phyloP scores from a whole-genome alignment of 2,329 filamentous ascomycete species.

The Aspergillus jensenii region DNA sequence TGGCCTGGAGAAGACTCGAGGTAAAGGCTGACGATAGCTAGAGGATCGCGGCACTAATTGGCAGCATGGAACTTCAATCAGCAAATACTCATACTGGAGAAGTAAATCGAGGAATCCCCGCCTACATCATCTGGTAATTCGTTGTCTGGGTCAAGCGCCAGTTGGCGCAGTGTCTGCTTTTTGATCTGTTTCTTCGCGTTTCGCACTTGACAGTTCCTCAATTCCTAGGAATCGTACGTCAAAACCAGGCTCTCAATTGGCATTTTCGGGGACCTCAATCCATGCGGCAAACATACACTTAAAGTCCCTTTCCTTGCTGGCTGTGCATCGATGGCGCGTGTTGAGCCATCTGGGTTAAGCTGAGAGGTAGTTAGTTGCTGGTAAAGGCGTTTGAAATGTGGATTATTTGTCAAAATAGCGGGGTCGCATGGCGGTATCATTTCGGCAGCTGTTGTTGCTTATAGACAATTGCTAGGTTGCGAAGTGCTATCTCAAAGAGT shows the following conservation, averaged over 20 bases:
- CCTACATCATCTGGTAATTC: conserved; percentile 36
- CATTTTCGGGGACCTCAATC: not conserved
- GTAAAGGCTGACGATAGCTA: conserved; percentile 39
- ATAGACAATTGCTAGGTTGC: not conserved
- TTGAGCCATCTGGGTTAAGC: conserved; percentile 43
- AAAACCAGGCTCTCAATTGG: not conserved
- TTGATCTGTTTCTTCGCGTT: conserved; percentile 35
- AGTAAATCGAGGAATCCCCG: not conserved
- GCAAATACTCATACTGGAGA: not conserved
- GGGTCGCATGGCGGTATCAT: conserved; percentile 47
- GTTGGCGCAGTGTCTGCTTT: conserved; percentile 28
- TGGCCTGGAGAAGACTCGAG: conserved; percentile 29
- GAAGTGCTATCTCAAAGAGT: not conserved
- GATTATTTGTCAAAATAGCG: conserved; percentile 40
- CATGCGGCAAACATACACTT: conserved; percentile 29
- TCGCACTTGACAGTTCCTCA: conserved; percentile 34
- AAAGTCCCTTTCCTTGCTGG: conserved; percentile 29
- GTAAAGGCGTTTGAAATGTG: conserved; percentile 44
- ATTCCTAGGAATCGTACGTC: conserved; percentile 26
- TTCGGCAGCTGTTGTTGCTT: not conserved
- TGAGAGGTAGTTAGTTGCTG: conserved; percentile 38
- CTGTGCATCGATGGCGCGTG: conserved; percentile 30
- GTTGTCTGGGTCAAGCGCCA: conserved; percentile 35
- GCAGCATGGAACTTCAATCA: not conserved
- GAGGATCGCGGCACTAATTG: conserved; percentile 34